Base-by-base conservation (phyloP, 2,329 filamentous ascomycete genomes). In the Apiospora hydei region DNA sequence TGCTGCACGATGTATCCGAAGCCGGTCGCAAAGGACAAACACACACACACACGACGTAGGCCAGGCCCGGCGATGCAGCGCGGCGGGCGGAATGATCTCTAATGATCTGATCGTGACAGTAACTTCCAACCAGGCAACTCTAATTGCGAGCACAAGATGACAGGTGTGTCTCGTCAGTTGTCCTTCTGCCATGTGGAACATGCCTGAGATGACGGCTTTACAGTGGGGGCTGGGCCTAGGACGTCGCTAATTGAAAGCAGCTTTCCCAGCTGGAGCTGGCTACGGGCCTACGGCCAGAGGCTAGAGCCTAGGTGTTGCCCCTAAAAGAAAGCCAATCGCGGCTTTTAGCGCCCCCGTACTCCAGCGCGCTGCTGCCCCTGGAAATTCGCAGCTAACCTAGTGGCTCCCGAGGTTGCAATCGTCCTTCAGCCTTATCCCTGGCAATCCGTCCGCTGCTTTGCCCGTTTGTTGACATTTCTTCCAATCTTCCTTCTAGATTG, bases 391-490 rank as follows among this genome's bases (percentile, higher is more conserved):
- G 34, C 57, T 64, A 64, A 30, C 10, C 7, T 41, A 46, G 34
- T 24, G 34, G 21, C 57, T n/a, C n/a, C 57, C 57, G 57, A 41
- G 57, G 57, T 64, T 64, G 57, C 57, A 64, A 41, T 41, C 11
- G 30, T 64, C 57, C 57, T 64, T 64, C 57, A 64, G 57, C 57
- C 57, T 64, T 64, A 64, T 64, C 18, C 57, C 34, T 64, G 57
- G 57, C 18, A 34, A 64, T 38, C 34, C 30, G 57, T 21, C 34
- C 30, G 57, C 34, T n/a, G 34, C 57, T 64, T n/a, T 13, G 57
- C 30, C 8, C 57, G 57, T 64, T 64, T 41, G 57, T 64, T 64
- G 57, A 64, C 57, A 41, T 64, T 38, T 8, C 18, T n/a, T 24
- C 34, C 57, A 64, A 64, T 64, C 57, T 64, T 41, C 57, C 41